These are phyloP conservation scores for Cyberlindnera euphorbiae DNA, from an alignment of 805 yeast species.

Conservation along the genomic window DNA sequence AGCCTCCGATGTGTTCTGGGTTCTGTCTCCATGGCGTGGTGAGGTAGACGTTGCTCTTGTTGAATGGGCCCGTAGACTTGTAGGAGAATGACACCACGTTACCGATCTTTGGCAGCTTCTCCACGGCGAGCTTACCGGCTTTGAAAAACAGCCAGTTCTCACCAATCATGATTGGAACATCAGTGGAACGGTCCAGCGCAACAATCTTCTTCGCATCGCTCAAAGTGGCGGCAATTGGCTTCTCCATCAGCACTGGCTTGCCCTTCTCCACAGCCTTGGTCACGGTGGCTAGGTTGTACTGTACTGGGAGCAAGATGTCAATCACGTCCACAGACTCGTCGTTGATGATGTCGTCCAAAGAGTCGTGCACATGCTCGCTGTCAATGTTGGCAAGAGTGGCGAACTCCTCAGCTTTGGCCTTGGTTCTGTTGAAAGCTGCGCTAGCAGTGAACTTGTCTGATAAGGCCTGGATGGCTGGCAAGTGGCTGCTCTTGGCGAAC, in stretches of 20 bases:
- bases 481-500: conserved; percentile 79
- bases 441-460: conserved; percentile 49
- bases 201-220: conserved; percentile 81
- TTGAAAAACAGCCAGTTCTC: conserved; percentile 84
- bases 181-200: conserved; percentile 51
- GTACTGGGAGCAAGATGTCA: conserved; percentile 89
- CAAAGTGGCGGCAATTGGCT: conserved; percentile 87
- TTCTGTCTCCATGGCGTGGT: conserved; percentile 81
- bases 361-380: conserved; percentile 31
- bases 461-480: conserved; percentile 60
- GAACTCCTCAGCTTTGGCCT: conserved; percentile 74
- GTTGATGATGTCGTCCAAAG: conserved; percentile 39
- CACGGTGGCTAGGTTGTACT: conserved; percentile 65
- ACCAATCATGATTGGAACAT: conserved; percentile 67
- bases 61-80: conserved; percentile 70
- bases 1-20: conserved; percentile 93
- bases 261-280: conserved; percentile 64
- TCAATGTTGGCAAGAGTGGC: conserved; percentile 58
- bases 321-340: conserved; percentile 70
- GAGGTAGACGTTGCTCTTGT: conserved; percentile 53
- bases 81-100: conserved; percentile 63
- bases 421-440: conserved; percentile 82
- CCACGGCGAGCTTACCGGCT: conserved; percentile 49
- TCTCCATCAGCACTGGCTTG: conserved; percentile 81
- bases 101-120: conserved; percentile 68